Percentiles rank a stretch among this genome's conserved stretches.
Evolutionary conservation across 495 filamentous ascomycete genomes (phyloP).

Genomic region (Parmelia sp.): DNA sequence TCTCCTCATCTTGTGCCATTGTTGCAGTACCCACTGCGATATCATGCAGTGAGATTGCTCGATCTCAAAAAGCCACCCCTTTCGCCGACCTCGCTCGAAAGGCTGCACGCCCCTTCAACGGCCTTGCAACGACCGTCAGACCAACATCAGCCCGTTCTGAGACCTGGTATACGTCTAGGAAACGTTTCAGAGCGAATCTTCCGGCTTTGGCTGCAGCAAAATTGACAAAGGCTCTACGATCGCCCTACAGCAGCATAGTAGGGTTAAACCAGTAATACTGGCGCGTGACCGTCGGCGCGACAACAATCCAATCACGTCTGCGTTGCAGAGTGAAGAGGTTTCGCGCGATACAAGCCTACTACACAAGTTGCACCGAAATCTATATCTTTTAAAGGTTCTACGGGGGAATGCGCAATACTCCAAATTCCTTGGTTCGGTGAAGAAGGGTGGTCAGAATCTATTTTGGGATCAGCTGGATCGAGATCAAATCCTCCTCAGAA

Average conservation of each 20-base stretch:
- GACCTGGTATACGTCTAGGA: background rate
- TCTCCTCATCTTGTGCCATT: background rate
- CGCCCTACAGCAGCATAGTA: background rate
- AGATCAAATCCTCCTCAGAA: background rate
- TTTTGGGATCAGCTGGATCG: conserved; percentile 15
- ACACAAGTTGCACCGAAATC: background rate
- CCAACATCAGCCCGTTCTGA: conserved; percentile 4
- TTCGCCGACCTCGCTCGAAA: background rate
- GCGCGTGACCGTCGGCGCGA: background rate
- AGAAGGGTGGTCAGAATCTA: conserved; percentile 15
- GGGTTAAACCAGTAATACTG: background rate
- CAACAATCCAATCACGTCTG: background rate
- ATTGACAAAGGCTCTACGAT: background rate
- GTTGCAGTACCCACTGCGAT: background rate
- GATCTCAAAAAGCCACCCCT: background rate
- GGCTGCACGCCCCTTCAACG: background rate
- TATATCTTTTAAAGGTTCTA: background rate
- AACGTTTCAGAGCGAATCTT: background rate
- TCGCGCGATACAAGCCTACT: background rate
- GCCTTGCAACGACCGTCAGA: background rate
- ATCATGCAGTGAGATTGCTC: background rate
- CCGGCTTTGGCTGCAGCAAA: background rate
- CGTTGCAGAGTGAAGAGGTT: background rate
- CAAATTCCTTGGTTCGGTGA: conserved; percentile 11
- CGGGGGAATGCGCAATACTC: conserved; percentile 14